Conservation (phyloP, 768 basidiomycete genomes). For the Rhodotorula kratochvilovae region DNA sequence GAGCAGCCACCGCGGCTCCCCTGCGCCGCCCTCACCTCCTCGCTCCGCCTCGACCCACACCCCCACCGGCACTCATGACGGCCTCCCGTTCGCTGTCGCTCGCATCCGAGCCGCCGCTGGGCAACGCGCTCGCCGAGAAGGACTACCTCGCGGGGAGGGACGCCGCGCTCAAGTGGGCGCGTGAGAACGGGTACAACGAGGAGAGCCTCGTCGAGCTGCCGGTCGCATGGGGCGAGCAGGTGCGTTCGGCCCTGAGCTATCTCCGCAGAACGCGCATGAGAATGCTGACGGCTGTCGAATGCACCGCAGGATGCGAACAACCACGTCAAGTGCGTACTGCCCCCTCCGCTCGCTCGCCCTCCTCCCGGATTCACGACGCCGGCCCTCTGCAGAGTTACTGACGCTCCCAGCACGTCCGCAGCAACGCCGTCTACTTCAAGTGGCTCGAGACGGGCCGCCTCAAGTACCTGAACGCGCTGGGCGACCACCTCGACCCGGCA, state of each 20-base stretch:
- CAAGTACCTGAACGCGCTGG: neutral
- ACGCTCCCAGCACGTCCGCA: neutral
- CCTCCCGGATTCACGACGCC: too few species aligned
- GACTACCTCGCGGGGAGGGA: neutral
- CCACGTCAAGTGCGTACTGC: conserved; percentile 24
- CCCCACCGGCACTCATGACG: neutral
- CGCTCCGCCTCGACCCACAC: neutral
- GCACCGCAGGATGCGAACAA: conserved; percentile 8
- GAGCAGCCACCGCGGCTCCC: neutral
- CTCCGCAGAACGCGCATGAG: neutral
- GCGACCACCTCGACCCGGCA: neutral
- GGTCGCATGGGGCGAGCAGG: conserved; percentile 20
- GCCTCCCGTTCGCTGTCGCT: neutral
- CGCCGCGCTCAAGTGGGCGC: neutral
- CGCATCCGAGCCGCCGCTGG: neutral
- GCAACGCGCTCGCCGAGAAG: neutral
- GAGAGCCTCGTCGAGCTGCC: conserved; percentile 7
- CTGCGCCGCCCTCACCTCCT: neutral
- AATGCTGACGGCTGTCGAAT: too few species aligned
- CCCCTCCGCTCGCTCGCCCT: too few species aligned
- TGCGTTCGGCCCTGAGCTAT: neutral
- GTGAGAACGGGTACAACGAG: neutral
- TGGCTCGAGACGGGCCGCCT: conserved; percentile 33
- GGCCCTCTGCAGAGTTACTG: too few species aligned
- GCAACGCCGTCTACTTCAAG: conserved; percentile 26